Evolutionary conservation across 805 yeast species (phyloP).

Genomic region (Yamadazyma laniorum): DNA sequence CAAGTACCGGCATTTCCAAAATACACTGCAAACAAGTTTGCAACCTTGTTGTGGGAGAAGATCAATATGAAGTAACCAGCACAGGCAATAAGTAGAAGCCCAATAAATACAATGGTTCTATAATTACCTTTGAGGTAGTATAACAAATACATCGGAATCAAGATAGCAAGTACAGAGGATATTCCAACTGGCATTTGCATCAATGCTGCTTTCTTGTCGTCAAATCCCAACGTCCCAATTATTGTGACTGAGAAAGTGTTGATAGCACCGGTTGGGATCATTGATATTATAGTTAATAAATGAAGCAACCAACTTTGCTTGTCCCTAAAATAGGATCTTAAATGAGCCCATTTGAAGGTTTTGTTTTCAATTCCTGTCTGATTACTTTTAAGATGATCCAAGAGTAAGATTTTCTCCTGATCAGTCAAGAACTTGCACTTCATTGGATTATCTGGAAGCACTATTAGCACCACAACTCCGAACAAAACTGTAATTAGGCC

Average conservation of each 20-base stretch:
- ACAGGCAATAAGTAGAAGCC: slow-evolving; percentile 34
- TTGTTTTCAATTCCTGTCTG: slow-evolving; percentile 54
- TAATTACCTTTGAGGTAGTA: slow-evolving; percentile 19
- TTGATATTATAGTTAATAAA: slow-evolving; percentile 43
- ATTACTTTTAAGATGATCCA: slow-evolving; percentile 46
- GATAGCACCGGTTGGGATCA: slow-evolving; percentile 52
- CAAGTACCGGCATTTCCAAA: slow-evolving; percentile 55
- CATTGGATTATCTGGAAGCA: slow-evolving; percentile 51
- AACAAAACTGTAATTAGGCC: slow-evolving; percentile 52
- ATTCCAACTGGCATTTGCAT: slow-evolving; percentile 61
- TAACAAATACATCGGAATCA: slow-evolving; percentile 31
- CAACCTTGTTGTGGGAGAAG: slow-evolving; percentile 36
- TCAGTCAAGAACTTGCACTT: slow-evolving; percentile 36
- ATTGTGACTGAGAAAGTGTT: slow-evolving; percentile 54
- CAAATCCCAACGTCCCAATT: slow-evolving; percentile 52
- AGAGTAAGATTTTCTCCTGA: slow-evolving; percentile 39
- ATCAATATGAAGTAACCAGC: slow-evolving; percentile 44
- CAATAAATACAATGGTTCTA: slow-evolving; percentile 27
- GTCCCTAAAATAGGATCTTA: slow-evolving; percentile 39
- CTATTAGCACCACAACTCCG: slow-evolving; percentile 43
- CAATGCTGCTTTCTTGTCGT: slow-evolving; percentile 42
- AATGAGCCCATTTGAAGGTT: slow-evolving; percentile 44
- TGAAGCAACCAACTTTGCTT: slow-evolving; percentile 51
- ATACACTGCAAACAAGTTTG: slow-evolving; percentile 50
- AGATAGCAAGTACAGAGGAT: slow-evolving; percentile 36